Evolutionary conservation across 495 filamentous ascomycete genomes (phyloP).

Genomic region (Neurospora tetrasperma): DNA sequence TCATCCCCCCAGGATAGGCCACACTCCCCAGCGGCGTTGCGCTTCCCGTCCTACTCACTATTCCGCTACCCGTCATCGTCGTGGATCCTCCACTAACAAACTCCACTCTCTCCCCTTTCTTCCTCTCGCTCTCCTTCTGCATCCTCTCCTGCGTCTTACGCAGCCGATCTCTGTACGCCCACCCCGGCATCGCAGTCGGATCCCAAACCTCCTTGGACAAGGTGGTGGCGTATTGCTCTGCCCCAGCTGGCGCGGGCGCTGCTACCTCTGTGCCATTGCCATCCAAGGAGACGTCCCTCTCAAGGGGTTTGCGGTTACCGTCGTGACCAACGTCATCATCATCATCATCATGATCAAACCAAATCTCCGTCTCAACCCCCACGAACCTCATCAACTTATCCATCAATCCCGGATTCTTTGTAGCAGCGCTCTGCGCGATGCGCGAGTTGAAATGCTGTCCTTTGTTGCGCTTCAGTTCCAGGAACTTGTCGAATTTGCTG

Average conservation of each 20-base stretch:
- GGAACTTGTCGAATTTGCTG: slow-evolving; percentile 73
- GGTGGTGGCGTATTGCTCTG: slow-evolving; percentile 63
- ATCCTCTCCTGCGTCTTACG: slow-evolving; percentile 52
- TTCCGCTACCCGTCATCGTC: slow-evolving; percentile 5
- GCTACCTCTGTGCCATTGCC: not conserved
- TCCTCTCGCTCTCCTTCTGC: slow-evolving; percentile 47
- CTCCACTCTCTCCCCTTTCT: slow-evolving; percentile 51
- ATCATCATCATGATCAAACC: slow-evolving; percentile 15
- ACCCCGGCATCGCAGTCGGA: slow-evolving; percentile 51
- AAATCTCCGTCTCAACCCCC: slow-evolving; percentile 43
- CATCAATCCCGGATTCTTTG: slow-evolving; percentile 73
- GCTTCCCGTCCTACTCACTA: slow-evolving; percentile 14
- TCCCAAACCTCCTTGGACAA: slow-evolving; percentile 59
- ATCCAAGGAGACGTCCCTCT: not conserved
- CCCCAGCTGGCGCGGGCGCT: not conserved
- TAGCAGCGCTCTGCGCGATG: slow-evolving; percentile 54
- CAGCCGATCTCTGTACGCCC: slow-evolving; percentile 67
- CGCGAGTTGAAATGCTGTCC: slow-evolving; percentile 88
- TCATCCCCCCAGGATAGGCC: slow-evolving; percentile 24
- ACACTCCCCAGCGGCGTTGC: slow-evolving; percentile 25
- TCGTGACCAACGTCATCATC: not conserved
- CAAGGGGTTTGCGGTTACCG: not conserved
- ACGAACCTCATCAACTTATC: slow-evolving; percentile 74
- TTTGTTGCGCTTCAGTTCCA: slow-evolving; percentile 65
- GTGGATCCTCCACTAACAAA: slow-evolving; percentile 53